Base-by-base conservation (phyloP, 768 basidiomycete species). In the Epithele typhae region DNA sequence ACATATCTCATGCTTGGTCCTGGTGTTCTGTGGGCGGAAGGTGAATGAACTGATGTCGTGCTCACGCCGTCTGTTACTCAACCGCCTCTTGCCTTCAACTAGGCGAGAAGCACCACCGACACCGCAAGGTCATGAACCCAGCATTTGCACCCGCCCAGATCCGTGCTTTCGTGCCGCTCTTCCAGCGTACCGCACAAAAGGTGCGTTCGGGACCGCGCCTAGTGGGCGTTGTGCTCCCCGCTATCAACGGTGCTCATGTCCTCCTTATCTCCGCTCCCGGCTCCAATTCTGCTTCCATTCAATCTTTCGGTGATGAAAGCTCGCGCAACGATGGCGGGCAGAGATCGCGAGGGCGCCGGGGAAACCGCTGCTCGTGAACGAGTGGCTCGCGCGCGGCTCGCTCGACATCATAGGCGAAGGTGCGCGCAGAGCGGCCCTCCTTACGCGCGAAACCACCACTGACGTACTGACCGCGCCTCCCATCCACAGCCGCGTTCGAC, bases 371-470 rank as follows among this genome's bases (percentile, higher is more conserved):
- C 25, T 57, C 18, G 38, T 55, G 11, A 35, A 46, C 15, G 18
- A 12, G 5, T 59, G 58, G 59, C 23, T 60, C 12, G 51, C 52
- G 21, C 52, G 55, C 14, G 32, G 44, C 11, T 49, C 53, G 2
- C 44, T 59, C 11, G 57, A 59, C 24, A 54, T 59, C 33, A 55
- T 60, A 17, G 57, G 57, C 1, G 45, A 55, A 40, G 54, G 55
- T 55, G 17, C 17, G 2, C 4, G n/a, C 32, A 33, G 21, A 3
- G 15, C 9, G n/a, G n/a, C n/a, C n/a, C n/a, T n/a, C n/a, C n/a
- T n/a, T n/a, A n/a, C n/a, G n/a, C n/a, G n/a, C n/a, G n/a, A n/a
- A n/a, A n/a, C n/a, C n/a, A n/a, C n/a, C n/a, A n/a, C n/a, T n/a
- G n/a, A n/a, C n/a, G n/a, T n/a, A n/a, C n/a, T n/a, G n/a, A n/a